A percentile compares a stretch with the other conserved stretches of the same genome.
Conservation (phyloP, 2,329 filamentous ascomycete genomes). For the Purpureocillium lavendulum region DNA sequence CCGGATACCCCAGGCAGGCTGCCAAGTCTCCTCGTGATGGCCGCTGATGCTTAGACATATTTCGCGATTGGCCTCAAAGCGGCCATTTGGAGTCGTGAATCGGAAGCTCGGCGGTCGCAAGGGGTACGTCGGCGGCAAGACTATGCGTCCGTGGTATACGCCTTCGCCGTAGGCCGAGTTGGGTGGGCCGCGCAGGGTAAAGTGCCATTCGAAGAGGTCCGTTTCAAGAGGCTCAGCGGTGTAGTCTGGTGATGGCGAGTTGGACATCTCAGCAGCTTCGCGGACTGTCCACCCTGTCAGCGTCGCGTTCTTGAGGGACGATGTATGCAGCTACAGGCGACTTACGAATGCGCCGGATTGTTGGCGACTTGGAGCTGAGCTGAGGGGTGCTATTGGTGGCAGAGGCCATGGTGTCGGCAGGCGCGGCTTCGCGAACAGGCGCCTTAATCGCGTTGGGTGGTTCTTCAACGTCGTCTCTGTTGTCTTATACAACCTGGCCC, state of each 20-base stretch:
- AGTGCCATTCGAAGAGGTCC: constrained; percentile 98
- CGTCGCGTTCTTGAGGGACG: no score
- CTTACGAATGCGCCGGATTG: constrained; percentile 75
- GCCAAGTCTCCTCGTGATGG: constrained; percentile 97
- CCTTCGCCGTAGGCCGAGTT: constrained; percentile 70
- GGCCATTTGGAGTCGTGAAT: constrained; percentile 82
- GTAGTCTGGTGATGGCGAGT: constrained; percentile 75
- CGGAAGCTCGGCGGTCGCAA: constrained; percentile 91
- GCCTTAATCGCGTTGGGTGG: no score
- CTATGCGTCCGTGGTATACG: constrained; percentile 92
- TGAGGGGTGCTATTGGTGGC: constrained; percentile 19
- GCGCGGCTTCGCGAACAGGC: no score
- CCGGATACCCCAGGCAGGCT: constrained; percentile 93
- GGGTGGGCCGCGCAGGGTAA: constrained; percentile 87
- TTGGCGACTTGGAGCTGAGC: constrained; percentile 71
- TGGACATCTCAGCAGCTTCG: constrained; percentile 81
- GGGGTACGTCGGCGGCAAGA: constrained; percentile 82
- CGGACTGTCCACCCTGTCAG: no score
- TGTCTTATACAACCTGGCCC: no score
- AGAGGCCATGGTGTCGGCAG: constrained; percentile 4
- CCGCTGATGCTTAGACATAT: constrained; percentile 92
- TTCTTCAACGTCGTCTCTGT: no score
- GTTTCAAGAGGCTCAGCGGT: constrained; percentile 76
- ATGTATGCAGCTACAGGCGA: no score
- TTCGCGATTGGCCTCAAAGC: constrained; percentile 94